These are phyloP conservation scores for Amaranthus hypochondriacus DNA, from an alignment of 148 eudicot species.

Conservation along the genomic window DNA sequence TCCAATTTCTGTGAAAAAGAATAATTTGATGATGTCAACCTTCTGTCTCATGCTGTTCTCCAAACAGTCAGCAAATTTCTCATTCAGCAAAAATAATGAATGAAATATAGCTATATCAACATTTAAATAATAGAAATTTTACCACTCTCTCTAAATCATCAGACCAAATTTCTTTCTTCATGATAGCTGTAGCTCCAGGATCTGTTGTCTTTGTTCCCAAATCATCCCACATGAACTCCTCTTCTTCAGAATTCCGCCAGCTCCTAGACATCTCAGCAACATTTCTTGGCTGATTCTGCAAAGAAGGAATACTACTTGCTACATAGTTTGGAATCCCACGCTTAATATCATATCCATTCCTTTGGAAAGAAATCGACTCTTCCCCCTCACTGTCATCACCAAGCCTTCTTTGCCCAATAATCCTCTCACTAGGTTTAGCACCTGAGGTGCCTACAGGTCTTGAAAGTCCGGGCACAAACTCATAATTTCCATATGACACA, in stretches of 20 bases:
- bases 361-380: slow-evolving; percentile 46
- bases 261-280: slow-evolving; percentile 47
- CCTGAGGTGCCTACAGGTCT: slow-evolving; percentile 42
- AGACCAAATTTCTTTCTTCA: slow-evolving; percentile 40
- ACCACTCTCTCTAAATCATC: slow-evolving; percentile 56
- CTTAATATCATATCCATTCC: slow-evolving; percentile 54
- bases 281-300: slow-evolving; percentile 39
- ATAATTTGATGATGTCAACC: neutral
- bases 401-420: slow-evolving; percentile 49
- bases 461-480: slow-evolving; percentile 40
- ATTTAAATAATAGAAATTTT: slow-evolving; percentile 22
- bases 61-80: slow-evolving; percentile 4
- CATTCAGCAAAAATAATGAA: neutral
- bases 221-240: slow-evolving; percentile 88
- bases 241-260: slow-evolving; percentile 96
- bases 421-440: slow-evolving; percentile 39
- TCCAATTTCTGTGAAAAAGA: neutral
- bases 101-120: neutral
- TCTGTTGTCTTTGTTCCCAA: slow-evolving; percentile 44
- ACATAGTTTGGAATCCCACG: slow-evolving; percentile 43
- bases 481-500: slow-evolving; percentile 50
- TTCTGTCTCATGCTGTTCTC: neutral
- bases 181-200: slow-evolving; percentile 24
- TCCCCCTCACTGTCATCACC: slow-evolving; percentile 41
- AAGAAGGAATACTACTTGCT: slow-evolving; percentile 26